A percentile compares a stretch with the other conserved stretches of the same genome.
phyloP scores from a whole-genome alignment of 371 early-diverging fungal genomes.

The Mortierella sp. region DNA sequence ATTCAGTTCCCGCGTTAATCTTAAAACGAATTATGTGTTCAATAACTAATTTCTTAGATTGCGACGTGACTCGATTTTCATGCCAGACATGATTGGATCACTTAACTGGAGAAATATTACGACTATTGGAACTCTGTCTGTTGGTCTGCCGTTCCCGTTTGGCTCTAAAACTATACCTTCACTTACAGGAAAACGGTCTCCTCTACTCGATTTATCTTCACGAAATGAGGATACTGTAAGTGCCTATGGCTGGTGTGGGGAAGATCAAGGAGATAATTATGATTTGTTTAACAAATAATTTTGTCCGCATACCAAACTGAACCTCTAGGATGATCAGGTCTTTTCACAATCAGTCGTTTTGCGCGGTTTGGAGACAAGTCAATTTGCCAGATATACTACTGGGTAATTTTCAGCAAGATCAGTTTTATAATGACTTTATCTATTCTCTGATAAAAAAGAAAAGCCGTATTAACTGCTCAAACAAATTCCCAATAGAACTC shows the following conservation, averaged over 20 bases:
- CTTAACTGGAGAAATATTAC: constrained; percentile 66
- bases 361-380: constrained; percentile 43
- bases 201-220: constrained; percentile 44
- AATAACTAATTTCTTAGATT: constrained; percentile 39
- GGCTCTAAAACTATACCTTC: constrained; percentile 38
- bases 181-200: constrained; percentile 29
- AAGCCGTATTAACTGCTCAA: background rate
- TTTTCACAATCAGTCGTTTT: constrained; percentile 50
- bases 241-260: background rate
- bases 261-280: background rate
- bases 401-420: constrained; percentile 21
- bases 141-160: constrained; percentile 64
- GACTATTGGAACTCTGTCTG: constrained; percentile 60
- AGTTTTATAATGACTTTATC: too few relatives aligned
- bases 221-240: constrained; percentile 24
- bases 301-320: background rate
- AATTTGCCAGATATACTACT: constrained; percentile 38
- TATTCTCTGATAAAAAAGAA: too few relatives aligned
- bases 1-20: background rate
- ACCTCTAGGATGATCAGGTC: constrained; percentile 43
- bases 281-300: background rate
- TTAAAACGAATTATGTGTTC: background rate
- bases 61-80: constrained; percentile 54
- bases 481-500: constrained; percentile 19
- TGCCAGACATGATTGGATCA: constrained; percentile 60